A percentile compares a stretch with the other conserved stretches of the same genome.
phyloP scores from a whole-genome alignment of 2,329 filamentous ascomycete species.

The Phialocephala sp. region DNA sequence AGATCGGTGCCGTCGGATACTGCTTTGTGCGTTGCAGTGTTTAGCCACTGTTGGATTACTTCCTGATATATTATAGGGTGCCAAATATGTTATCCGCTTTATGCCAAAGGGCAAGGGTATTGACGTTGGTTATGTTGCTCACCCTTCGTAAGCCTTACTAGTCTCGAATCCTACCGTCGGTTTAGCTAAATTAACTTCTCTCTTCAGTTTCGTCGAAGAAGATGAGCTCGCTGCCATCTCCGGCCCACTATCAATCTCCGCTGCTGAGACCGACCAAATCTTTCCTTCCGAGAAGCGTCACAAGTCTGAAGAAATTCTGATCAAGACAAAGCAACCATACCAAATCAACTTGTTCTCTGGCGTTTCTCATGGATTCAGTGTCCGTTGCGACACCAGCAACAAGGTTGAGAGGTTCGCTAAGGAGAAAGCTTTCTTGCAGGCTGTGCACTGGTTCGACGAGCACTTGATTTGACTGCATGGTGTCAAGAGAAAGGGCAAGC shows the following conservation, averaged over 20 bases:
- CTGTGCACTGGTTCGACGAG: conserved; percentile 77
- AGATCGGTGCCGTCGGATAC: conserved; percentile 71
- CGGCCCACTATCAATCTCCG: conserved; percentile 68
- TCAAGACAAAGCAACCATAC: conserved; percentile 56
- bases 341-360: conserved; percentile 79
- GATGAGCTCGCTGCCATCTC: conserved; percentile 69
- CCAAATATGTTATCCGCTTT: conserved; percentile 75
- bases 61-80: conserved; percentile 51
- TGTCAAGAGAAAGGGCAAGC: conserved; percentile 1
- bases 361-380: conserved; percentile 76
- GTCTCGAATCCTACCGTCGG: not conserved
- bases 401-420: conserved; percentile 70
- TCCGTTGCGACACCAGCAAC: conserved; percentile 65
- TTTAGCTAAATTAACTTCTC: conserved; percentile 10
- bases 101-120: conserved; percentile 61
- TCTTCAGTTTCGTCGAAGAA: conserved; percentile 63
- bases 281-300: conserved; percentile 69
- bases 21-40: conserved; percentile 58
- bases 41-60: not conserved
- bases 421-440: conserved; percentile 82
- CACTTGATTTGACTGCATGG: conserved; percentile 48
- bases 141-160: conserved; percentile 60
- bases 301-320: conserved; percentile 67
- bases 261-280: conserved; percentile 64
- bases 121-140: conserved; percentile 74